These are phyloP conservation scores for Dactylellina haptotyla DNA, from an alignment of 2,329 filamentous ascomycete species.

Conservation along the genomic window DNA sequence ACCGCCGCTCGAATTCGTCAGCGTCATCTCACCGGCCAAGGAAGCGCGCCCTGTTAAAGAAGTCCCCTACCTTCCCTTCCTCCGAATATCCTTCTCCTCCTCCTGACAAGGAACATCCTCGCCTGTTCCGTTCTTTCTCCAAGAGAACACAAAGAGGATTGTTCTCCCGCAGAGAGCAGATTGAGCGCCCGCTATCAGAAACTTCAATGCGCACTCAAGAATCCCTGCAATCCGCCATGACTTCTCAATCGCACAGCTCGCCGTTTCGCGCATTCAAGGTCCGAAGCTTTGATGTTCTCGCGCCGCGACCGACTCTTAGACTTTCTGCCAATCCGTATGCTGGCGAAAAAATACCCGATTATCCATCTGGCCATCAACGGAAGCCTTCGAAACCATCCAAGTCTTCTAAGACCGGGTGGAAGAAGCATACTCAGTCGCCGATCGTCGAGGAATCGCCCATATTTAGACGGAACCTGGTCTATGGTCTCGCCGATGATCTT, in stretches of 20 bases:
- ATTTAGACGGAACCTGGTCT: constrained; percentile 65
- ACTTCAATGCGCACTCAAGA: constrained; percentile 54
- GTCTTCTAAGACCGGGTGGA: constrained; percentile 64
- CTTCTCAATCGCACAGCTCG: constrained; percentile 55
- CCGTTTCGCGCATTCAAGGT: constrained; percentile 73
- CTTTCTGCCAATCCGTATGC: constrained; percentile 71
- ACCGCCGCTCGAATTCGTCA: constrained; percentile 56
- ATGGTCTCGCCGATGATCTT: constrained; percentile 81
- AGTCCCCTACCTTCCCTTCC: constrained; percentile 46
- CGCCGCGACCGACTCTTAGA: constrained; percentile 83
- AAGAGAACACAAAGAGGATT: constrained; percentile 21
- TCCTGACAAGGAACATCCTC: constrained; percentile 50
- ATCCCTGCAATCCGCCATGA: constrained; percentile 52
- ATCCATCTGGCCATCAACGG: constrained; percentile 64
- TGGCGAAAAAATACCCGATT: constrained; percentile 64
- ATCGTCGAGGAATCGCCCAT: constrained; percentile 72
- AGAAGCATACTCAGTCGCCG: constrained; percentile 67
- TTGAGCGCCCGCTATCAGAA: constrained; percentile 54
- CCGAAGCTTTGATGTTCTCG: constrained; percentile 80
- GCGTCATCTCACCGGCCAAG: constrained; percentile 55
- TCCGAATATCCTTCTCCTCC: constrained; percentile 46
- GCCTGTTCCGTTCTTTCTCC: constrained; percentile 47
- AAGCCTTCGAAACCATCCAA: constrained; percentile 56
- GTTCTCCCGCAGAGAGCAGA: constrained; percentile 48
- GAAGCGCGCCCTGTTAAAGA: constrained; percentile 47